Base-by-base conservation (phyloP, 495 filamentous ascomycete genomes). In the Cenococcum geophilum region DNA sequence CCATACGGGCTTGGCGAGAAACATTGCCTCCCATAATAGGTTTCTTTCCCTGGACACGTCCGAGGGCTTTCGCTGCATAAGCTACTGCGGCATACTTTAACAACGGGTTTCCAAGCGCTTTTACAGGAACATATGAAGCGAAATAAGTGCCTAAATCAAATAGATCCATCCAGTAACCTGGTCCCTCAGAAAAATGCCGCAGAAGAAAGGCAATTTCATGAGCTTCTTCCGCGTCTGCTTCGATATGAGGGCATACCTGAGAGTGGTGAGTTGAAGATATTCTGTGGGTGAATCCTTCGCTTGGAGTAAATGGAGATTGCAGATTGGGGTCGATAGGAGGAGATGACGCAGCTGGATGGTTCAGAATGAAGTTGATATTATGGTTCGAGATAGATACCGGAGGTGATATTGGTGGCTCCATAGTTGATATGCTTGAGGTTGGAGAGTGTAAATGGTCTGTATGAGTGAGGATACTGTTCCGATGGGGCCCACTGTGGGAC, bases 111-210 rank as follows among this genome's bases (percentile, higher is more conserved):
- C 75, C 75, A 34, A 77, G 68, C 21, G 84, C 79, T 64, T 79
- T 76, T 0, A 83, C 79, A 0, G 83, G 84, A 12, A 86, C 79
- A 59, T 80, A 75, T 11, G 79, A 81, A 12, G 81, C 76, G 56
- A 86, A 86, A 69, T 83, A 85, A 8, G 76, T 79, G 9, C 77
- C 78, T 11, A 80, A 73, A 65, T 87, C 84, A 61, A 82, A 86
- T 0, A 85, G 72, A 64, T 85, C 83, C 83, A 86, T 86, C 84
- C 83, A 86, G 60, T 81, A 74, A 14, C 83, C 83, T 12, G 81
- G 77, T 1, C 77, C 75, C 68, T 86, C 83, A 4, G 81, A 79
- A 70, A 83, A 86, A 72, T 85, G 81, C 20, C 83, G 77, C 59
- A 86, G 68, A 8, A 86, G 73, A 67, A 80, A 85, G n/a, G 80